A percentile compares a stretch with the other conserved stretches of the same genome.
phyloP scores from a whole-genome alignment of 225 moss, liverwort and hornwort species.

The Asterella californica region DNA sequence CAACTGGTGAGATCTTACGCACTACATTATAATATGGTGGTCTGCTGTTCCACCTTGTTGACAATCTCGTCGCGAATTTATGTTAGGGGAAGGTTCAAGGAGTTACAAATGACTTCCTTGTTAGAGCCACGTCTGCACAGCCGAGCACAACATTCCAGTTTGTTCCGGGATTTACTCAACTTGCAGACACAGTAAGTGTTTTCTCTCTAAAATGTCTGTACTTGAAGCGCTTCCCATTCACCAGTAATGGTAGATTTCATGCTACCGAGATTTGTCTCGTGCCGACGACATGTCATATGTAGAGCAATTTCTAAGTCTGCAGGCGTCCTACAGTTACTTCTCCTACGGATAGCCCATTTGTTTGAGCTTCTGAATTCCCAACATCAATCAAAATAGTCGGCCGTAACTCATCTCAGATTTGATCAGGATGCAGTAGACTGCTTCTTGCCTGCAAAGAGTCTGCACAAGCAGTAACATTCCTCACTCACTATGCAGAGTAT shows the following conservation, averaged over 20 bases:
- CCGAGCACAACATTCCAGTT: slow-evolving; percentile 40
- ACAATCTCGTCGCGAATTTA: neutral
- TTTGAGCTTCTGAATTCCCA: neutral
- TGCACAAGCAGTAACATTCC: too few relatives aligned
- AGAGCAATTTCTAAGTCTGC: too few relatives aligned
- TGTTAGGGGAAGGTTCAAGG: neutral
- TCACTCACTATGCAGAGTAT: neutral
- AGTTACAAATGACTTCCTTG: neutral
- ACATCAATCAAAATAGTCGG: neutral
- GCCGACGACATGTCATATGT: too few relatives aligned
- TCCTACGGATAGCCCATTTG: too few relatives aligned
- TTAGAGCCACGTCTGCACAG: slow-evolving; percentile 54
- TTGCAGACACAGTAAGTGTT: slow-evolving; percentile 59
- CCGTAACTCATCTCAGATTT: neutral
- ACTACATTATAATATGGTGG: neutral
- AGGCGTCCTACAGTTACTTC: too few relatives aligned
- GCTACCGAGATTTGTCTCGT: neutral
- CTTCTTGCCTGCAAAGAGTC: slow-evolving; percentile 27
- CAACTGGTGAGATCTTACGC: neutral
- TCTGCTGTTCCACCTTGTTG: neutral
- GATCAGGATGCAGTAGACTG: neutral
- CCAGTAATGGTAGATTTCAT: neutral
- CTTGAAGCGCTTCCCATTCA: neutral
- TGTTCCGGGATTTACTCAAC: slow-evolving; percentile 74
- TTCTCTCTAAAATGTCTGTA: neutral